phyloP scores from a whole-genome alignment of 495 filamentous ascomycete genomes.

The Penicilliopsis zonata region DNA sequence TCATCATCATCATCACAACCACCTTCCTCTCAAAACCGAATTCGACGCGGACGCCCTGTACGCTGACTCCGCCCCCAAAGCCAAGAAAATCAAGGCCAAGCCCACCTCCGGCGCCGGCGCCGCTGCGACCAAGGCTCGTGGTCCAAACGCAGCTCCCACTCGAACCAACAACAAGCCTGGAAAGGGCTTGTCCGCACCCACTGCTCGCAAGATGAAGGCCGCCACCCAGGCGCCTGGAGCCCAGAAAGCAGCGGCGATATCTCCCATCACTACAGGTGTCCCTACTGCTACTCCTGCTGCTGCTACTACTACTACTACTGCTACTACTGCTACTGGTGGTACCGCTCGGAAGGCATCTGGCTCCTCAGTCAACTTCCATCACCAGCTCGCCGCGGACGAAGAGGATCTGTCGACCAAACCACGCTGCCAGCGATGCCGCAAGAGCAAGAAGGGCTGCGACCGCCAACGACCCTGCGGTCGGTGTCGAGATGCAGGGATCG shows the following conservation, averaged over 20 bases:
- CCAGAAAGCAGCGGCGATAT: slow-evolving; percentile 53
- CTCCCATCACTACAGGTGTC: slow-evolving; percentile 45
- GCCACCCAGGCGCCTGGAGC: slow-evolving; percentile 15
- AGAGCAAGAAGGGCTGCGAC: slow-evolving; percentile 99
- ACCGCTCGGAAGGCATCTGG: slow-evolving; percentile 65
- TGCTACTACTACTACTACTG: slow-evolving; percentile 49
- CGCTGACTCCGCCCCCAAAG: slow-evolving; percentile 28
- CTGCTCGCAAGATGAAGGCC: slow-evolving; percentile 47
- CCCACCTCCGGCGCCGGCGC: slow-evolving; percentile 12
- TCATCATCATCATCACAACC: too few relatives aligned
- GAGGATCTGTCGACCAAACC: slow-evolving; percentile 89
- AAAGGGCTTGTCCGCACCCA: slow-evolving; percentile 27
- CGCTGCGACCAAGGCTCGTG: slow-evolving; percentile 21
- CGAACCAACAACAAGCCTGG: slow-evolving; percentile 31
- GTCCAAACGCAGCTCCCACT: slow-evolving; percentile 21
- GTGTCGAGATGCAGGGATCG: slow-evolving; percentile 91
- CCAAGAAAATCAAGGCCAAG: slow-evolving; percentile 34
- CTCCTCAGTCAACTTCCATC: slow-evolving; percentile 54
- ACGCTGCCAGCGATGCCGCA: slow-evolving; percentile 93
- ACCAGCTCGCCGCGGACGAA: slow-evolving; percentile 66
- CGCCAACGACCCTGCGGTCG: slow-evolving; percentile 86
- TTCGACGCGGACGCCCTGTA: slow-evolving; percentile 33
- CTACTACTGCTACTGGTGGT: slow-evolving; percentile 49
- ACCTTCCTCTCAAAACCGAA: slow-evolving; percentile 41
- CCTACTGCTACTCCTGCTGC: slow-evolving; percentile 47